These are phyloP conservation scores for Calophaca sinica DNA, from an alignment of 306 rosid species.

Conservation along the genomic window DNA sequence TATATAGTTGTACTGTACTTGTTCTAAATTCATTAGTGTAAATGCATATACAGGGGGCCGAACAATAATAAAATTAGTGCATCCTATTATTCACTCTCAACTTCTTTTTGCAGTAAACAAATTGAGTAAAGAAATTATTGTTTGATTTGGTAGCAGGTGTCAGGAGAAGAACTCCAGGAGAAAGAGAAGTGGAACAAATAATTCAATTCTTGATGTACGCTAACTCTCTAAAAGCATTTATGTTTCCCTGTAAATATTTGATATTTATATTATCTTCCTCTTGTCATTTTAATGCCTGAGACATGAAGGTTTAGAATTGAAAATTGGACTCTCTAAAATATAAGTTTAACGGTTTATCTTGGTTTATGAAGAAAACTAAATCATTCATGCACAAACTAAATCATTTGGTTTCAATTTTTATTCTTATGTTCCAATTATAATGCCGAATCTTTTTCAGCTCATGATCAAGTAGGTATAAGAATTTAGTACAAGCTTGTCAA, in stretches of 20 bases:
- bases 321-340: constrained; percentile 6
- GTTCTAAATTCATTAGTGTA: neutral
- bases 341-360: constrained; percentile 9
- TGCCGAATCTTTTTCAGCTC: constrained; percentile 12
- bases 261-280: constrained; percentile 17
- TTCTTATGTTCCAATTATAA: constrained; percentile 1
- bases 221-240: constrained; percentile 32
- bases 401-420: constrained; percentile 17
- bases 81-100: neutral
- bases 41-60: too few relatives aligned
- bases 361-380: constrained; percentile 27
- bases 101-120: constrained; percentile 18
- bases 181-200: constrained; percentile 43
- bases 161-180: constrained; percentile 40
- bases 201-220: constrained; percentile 47
- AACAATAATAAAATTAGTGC: constrained; percentile 7
- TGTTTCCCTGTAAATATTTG: constrained; percentile 28
- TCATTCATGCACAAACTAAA: neutral
- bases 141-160: constrained; percentile 39
- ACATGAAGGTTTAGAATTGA: constrained; percentile 24
- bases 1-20: constrained; percentile 20
- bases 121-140: constrained; percentile 16
- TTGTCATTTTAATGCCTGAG: neutral
- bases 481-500: constrained; percentile 8
- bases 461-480: constrained; percentile 4